Evolutionary conservation across 805 yeast species (phyloP).

Genomic region (Metschnikowia chrysomelidarum): DNA sequence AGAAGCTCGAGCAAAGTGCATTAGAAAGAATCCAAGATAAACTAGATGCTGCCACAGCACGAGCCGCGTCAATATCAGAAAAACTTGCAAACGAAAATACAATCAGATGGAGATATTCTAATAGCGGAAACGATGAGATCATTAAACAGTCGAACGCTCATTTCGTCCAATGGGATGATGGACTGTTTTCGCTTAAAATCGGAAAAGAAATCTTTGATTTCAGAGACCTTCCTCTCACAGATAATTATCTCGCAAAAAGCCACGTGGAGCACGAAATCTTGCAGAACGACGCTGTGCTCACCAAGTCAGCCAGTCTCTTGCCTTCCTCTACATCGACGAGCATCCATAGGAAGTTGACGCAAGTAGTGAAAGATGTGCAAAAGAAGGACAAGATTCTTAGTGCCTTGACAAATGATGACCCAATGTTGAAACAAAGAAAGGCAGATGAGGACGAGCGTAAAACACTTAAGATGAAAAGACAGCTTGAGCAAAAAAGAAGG

Average conservation of each 20-base stretch:
- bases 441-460: constrained; percentile 62
- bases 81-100: constrained; percentile 77
- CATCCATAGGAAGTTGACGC: constrained; percentile 77
- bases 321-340: constrained; percentile 90
- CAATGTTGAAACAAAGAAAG: constrained; percentile 62
- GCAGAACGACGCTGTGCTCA: constrained; percentile 63
- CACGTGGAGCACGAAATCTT: constrained; percentile 71
- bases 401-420: constrained; percentile 60
- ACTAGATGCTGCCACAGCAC: constrained; percentile 44
- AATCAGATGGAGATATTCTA: constrained; percentile 89
- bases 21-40: constrained; percentile 26
- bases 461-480: constrained; percentile 61
- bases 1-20: constrained; percentile 39
- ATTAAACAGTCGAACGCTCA: constrained; percentile 87
- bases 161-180: constrained; percentile 93
- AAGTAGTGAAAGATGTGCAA: constrained; percentile 56
- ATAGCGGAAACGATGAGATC: constrained; percentile 67
- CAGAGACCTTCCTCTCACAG: constrained; percentile 58
- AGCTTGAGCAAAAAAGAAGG: constrained; percentile 59
- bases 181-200: constrained; percentile 76
- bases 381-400: constrained; percentile 49
- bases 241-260: constrained; percentile 68
- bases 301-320: constrained; percentile 66
- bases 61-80: constrained; percentile 51
- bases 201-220: constrained; percentile 89